Evolutionary conservation across 1,284 basidiomycete genomes (phyloP).

Genomic region (Wallemia mellicola): DNA sequence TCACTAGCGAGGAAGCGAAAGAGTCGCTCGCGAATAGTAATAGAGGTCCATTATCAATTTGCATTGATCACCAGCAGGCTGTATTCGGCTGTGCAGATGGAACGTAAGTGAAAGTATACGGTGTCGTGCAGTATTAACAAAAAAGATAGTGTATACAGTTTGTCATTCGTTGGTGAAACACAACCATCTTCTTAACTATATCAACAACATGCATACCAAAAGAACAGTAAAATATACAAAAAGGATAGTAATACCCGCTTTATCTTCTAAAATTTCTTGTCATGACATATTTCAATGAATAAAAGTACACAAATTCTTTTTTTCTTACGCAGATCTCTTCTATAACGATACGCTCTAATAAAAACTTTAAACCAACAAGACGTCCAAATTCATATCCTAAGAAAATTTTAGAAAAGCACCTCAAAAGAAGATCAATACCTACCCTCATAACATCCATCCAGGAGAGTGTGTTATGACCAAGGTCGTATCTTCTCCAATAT

Average conservation of each 20-base stretch:
- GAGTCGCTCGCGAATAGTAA: neutral
- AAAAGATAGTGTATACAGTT: neutral
- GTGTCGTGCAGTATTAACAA: neutral
- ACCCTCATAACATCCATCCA: conserved; percentile 1
- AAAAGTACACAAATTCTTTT: too few species aligned
- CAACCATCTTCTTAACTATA: neutral
- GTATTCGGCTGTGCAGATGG: neutral
- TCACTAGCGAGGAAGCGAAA: neutral
- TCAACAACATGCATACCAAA: neutral
- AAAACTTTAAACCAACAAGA: neutral
- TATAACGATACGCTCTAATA: too few species aligned
- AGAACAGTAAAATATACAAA: neutral
- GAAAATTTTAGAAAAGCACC: too few species aligned
- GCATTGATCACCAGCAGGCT: neutral
- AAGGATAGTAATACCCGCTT: neutral
- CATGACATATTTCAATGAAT: neutral
- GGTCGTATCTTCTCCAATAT: neutral
- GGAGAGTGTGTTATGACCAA: neutral
- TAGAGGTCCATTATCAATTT: neutral
- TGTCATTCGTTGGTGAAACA: neutral
- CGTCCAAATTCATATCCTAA: conserved; percentile 1
- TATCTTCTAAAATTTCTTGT: neutral
- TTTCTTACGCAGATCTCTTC: too few species aligned
- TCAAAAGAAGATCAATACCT: too few species aligned
- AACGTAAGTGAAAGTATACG: neutral